Base-by-base conservation (phyloP, 176 grass and related monocot species). In the Puccinellia tenuiflora region DNA sequence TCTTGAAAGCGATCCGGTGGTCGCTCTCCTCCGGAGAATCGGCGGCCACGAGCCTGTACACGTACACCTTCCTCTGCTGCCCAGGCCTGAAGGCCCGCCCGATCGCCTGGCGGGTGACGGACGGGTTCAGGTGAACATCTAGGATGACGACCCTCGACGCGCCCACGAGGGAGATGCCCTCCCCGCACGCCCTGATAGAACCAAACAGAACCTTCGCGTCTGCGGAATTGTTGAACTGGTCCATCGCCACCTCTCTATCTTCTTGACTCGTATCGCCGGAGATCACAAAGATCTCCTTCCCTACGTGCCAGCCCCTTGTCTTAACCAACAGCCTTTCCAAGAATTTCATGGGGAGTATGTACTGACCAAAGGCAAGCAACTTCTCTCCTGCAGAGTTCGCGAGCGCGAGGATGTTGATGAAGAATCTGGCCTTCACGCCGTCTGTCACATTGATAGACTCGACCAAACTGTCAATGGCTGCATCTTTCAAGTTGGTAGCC, bases 71-170 rank as follows among this genome's bases (percentile, higher is more conserved):
- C 75, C 88, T 99, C 82, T 70, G 57, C 43, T 99, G 96, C 37
- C 91, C 93, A 9, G 96, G 93, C 82, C 96, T 92, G 75, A 99
- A 96, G 5, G 84, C 89, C 26, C 96, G 93, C 29, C 96, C 96
- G 6, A 99, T 99, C 51, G 96, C 96, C 72, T 99, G 96, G 56
- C 96, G 93, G 11, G 96, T 99, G 53, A 99, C 96, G 43, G 96
- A 94, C 10, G 96, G 96, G 71, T 99, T 99, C 45, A 99, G n/a
- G 80, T 99, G 86, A 46, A 96, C 93, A 87, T 99, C 96, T 45
- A 99, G 85, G 42, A 99, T 93, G 38, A 99, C 31, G 54, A 99
- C 76, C 59, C 96, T 93, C 2, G 93, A 96, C 78, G 96, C 96
- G 4, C 96, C 96, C 7, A 94, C 89, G 30, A 99, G 83, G 62